A percentile compares a stretch with the other conserved stretches of the same genome.
Conservation (phyloP, 768 basidiomycete species). For the Phanerodontia chrysosporium region DNA sequence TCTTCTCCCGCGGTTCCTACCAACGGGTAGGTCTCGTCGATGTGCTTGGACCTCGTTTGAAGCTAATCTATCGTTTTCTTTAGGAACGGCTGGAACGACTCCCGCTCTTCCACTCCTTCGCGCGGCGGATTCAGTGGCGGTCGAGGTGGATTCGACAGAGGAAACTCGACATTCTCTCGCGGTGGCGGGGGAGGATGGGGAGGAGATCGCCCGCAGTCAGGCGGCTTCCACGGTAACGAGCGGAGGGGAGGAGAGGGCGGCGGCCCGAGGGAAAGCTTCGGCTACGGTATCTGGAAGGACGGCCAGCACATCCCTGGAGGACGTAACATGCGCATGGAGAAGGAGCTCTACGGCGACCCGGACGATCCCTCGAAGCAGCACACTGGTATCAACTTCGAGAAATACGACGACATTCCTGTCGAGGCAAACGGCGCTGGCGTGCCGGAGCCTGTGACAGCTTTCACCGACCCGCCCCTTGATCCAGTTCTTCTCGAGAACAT, state of each 20-base stretch:
- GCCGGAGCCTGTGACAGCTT: slow-evolving; percentile 88
- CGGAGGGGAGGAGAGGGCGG: slow-evolving; percentile 12
- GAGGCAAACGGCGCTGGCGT: slow-evolving; percentile 96
- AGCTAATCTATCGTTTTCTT: slow-evolving; percentile 19
- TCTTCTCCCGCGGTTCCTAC: slow-evolving; percentile 38
- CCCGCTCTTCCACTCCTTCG: slow-evolving; percentile 59
- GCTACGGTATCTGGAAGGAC: slow-evolving; percentile 83
- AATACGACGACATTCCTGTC: slow-evolving; percentile 99
- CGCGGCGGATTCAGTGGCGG: slow-evolving; percentile 38
- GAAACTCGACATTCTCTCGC: slow-evolving; percentile 27
- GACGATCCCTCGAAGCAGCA: slow-evolving; percentile 84
- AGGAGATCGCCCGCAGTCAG: slow-evolving; percentile 22
- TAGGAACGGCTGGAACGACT: slow-evolving; percentile 74
- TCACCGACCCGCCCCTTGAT: slow-evolving; percentile 88
- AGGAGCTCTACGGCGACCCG: slow-evolving; percentile 91
- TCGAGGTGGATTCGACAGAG: slow-evolving; percentile 42
- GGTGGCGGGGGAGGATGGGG: slow-evolving; percentile 40
- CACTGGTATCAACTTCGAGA: slow-evolving; percentile 99
- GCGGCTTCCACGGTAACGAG: slow-evolving; percentile 16
- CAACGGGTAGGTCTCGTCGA: slow-evolving; percentile 48
- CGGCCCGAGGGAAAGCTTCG: slow-evolving; percentile 49
- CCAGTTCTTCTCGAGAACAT: slow-evolving; percentile 95
- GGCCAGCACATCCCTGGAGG: slow-evolving; percentile 82
- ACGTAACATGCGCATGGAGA: slow-evolving; percentile 86
- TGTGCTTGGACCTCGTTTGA: not conserved